Evolutionary conservation across 2,329 filamentous ascomycete genomes (phyloP).

Genomic region (Paraconiothyrium sp.): DNA sequence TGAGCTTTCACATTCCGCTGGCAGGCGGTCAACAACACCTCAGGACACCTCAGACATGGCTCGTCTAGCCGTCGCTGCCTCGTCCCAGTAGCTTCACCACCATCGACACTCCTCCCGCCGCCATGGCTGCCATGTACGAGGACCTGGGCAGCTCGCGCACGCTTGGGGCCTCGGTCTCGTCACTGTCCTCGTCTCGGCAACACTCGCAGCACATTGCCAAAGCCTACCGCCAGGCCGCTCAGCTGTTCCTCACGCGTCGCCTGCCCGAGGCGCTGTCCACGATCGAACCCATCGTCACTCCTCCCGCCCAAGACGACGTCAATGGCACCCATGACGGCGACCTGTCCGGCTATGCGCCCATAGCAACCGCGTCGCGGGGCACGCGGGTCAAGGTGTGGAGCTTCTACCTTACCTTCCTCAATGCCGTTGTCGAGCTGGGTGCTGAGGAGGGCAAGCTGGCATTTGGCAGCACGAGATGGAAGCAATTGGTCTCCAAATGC

Average conservation of each 20-base stretch:
- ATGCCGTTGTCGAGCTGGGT: slow-evolving; percentile 88
- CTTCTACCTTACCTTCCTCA: slow-evolving; percentile 91
- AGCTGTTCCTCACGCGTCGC: slow-evolving; percentile 92
- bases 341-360: slow-evolving; percentile 66
- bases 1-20: slow-evolving; percentile 30
- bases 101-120: slow-evolving; percentile 7
- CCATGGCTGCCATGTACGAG: slow-evolving; percentile 60
- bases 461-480: slow-evolving; percentile 88
- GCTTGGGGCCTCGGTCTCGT: slow-evolving; percentile 74
- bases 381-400: slow-evolving; percentile 97
- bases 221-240: slow-evolving; percentile 91
- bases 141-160: slow-evolving; percentile 65
- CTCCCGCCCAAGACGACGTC: slow-evolving; percentile 51
- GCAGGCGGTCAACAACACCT: slow-evolving; percentile 23
- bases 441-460: slow-evolving; percentile 88
- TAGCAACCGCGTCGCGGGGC: slow-evolving; percentile 80
- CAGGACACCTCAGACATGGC: slow-evolving; percentile 19
- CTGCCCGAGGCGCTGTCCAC: slow-evolving; percentile 88
- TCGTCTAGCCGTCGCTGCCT: slow-evolving; percentile 3
- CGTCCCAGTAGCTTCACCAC: slow-evolving; percentile 19
- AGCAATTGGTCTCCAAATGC: slow-evolving; percentile 81
- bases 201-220: slow-evolving; percentile 81
- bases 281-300: slow-evolving; percentile 81
- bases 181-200: slow-evolving; percentile 72
- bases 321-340: slow-evolving; percentile 33